Base-by-base conservation (phyloP, 495 filamentous ascomycete species). In the Sordaria brevicollis region DNA sequence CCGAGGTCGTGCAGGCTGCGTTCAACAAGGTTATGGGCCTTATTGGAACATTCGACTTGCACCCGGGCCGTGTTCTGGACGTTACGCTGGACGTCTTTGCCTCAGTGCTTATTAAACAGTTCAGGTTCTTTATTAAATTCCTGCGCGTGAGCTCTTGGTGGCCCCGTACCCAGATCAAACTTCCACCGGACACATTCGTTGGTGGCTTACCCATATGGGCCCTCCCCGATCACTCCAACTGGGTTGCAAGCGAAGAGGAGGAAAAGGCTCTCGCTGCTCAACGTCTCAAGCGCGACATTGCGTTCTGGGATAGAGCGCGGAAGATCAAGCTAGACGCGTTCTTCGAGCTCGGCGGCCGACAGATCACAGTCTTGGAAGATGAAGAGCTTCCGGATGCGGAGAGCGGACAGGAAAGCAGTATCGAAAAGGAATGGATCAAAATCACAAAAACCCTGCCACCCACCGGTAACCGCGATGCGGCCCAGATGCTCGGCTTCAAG, bases 401-500 rank as follows among this genome's bases (percentile, higher is more conserved):
- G 33, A 80, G 80, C 29, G 77, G 78, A 4, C 72, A 75, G 1
- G 84, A 85, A 36, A 82, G 85, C 67, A 82, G 83, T 25, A 85
- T 87, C 34, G 85, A 87, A 62, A 81, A 81, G 13, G 82, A 86
- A 70, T 97, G 93, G 92, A 91, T 95, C 67, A 85, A 87, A 73
- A 83, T 84, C 68, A 97, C 94, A 10, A 88, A 89, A 68, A 96
- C 92, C 0, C 78, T 93, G 19, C 93, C 93, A 17, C 92, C 94
- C 1, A 81, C 86, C 57, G 96, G 96, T 62, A 99, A 97, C 74
- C 87, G 89, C 43, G 89, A 94, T 68, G 96, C 96, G 1, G 96
- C 96, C 11, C 94, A 97, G 76, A 85, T 99, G 34, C 88, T 99
- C 33, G 96, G 96, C 8, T 98, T 99, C 85, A 99, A 99, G 78